Conservation (phyloP, 371 early-diverging fungal genomes). For the Coemansia sp. region DNA sequence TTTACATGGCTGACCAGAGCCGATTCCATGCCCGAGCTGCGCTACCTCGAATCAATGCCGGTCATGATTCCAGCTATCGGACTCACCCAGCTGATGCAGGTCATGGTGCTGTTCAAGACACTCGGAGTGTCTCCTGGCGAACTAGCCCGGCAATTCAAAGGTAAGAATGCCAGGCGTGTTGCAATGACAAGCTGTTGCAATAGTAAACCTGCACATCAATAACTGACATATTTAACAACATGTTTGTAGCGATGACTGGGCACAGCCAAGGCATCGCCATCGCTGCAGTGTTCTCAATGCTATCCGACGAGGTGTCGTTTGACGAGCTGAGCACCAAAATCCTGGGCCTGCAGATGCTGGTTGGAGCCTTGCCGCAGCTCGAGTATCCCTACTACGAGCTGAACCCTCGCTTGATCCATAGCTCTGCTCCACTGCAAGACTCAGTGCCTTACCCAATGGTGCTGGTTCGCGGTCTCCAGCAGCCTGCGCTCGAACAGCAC, state of each 20-base stretch:
- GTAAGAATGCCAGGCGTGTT: conserved; percentile 21
- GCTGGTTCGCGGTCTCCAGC: neutral
- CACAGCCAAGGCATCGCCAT: conserved; percentile 92
- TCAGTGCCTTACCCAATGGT: conserved; percentile 11
- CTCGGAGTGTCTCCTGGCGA: conserved; percentile 54
- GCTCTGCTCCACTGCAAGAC: neutral
- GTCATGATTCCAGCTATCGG: conserved; percentile 86
- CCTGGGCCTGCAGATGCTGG: conserved; percentile 53
- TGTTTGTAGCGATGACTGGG: conserved; percentile 59
- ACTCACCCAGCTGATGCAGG: conserved; percentile 57
- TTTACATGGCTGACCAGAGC: conserved; percentile 74
- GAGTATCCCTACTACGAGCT: neutral
- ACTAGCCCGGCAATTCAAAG: conserved; percentile 55
- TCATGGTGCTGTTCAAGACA: conserved; percentile 63
- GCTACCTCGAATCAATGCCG: conserved; percentile 71
- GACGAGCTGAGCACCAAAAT: conserved; percentile 74
- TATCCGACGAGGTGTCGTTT: conserved; percentile 76
- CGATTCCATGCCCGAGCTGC: conserved; percentile 74
- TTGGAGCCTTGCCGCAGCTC: conserved; percentile 11
- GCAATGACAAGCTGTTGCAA: too few species aligned
- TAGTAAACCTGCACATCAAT: neutral
- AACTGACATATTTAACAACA: neutral
- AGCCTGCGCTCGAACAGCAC: neutral
- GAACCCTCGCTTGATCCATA: conserved; percentile 36
- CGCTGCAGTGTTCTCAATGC: conserved; percentile 78